Conservation (phyloP, 169 alveolate species). For the Plasmodium chabaudi region DNA sequence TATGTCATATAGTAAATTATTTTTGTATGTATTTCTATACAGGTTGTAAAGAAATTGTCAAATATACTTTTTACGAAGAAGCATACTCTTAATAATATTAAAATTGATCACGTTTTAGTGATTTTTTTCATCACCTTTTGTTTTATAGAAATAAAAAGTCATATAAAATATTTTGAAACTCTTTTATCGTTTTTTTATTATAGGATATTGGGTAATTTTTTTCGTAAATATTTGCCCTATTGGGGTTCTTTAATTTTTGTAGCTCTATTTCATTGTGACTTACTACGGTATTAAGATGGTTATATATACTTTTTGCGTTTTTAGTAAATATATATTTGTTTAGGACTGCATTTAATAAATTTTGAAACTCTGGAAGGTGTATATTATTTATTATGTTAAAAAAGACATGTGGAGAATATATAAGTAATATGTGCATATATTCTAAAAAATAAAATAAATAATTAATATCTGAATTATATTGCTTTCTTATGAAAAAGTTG, state of each 20-base stretch:
- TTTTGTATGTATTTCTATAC: too few relatives aligned
- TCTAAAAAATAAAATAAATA: conserved; percentile 39
- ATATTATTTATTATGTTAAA: conserved; percentile 22
- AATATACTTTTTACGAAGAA: too few relatives aligned
- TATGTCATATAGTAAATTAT: too few relatives aligned
- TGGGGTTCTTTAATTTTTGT: not conserved
- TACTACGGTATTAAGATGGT: conserved; percentile 21
- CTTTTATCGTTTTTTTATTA: conserved; percentile 3
- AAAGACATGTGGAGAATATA: conserved; percentile 21
- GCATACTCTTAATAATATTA: too few relatives aligned
- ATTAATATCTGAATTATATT: conserved; percentile 13
- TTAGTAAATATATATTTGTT: conserved; percentile 9
- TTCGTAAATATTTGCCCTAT: not conserved
- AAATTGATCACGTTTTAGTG: too few relatives aligned
- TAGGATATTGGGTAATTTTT: not conserved
- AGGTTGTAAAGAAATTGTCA: too few relatives aligned
- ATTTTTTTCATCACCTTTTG: not conserved
- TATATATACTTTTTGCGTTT: conserved; percentile 43
- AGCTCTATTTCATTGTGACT: not conserved
- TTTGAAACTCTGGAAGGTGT: conserved; percentile 16
- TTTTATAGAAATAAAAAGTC: conserved; percentile 58
- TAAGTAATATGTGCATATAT: conserved; percentile 16
- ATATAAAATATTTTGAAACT: conserved; percentile 52
- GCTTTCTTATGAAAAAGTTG: conserved; percentile 45
- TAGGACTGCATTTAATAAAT: conserved; percentile 7